A percentile compares a stretch with the other conserved stretches of the same genome.
Conservation (phyloP, 1,284 basidiomycete species). For the Ustilago trichophora region DNA sequence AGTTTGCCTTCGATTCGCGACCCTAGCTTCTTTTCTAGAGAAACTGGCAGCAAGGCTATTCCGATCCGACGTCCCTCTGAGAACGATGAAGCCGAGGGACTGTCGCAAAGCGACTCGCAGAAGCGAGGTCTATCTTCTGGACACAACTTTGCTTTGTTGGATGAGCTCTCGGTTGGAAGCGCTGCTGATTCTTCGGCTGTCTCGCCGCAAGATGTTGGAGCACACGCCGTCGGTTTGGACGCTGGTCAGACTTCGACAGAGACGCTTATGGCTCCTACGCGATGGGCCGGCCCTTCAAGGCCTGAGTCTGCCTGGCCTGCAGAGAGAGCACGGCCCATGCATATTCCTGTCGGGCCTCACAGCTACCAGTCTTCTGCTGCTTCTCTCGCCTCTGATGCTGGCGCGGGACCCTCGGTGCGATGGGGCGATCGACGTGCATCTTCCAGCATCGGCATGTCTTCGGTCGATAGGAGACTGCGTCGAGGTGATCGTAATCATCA, state of each 20-base stretch:
- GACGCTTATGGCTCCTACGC: constrained; percentile 5
- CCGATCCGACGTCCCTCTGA: constrained; percentile 48
- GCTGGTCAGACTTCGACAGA: constrained; percentile 10
- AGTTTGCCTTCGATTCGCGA: constrained; percentile 28
- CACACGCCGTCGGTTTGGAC: background rate
- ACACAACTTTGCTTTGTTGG: background rate
- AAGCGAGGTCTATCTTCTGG: background rate
- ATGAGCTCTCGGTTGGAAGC: background rate
- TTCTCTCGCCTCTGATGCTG: constrained; percentile 12
- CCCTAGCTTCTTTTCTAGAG: constrained; percentile 23
- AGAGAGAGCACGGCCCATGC: constrained; percentile 16
- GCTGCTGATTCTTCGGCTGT: background rate
- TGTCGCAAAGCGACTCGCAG: background rate
- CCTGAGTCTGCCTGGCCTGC: constrained; percentile 6
- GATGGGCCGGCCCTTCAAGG: background rate
- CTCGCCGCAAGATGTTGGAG: background rate
- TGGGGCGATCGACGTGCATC: constrained; percentile 3
- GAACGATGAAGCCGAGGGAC: background rate
- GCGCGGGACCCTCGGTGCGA: constrained; percentile 7
- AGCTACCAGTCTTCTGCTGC: constrained; percentile 20
- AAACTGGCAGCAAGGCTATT: constrained; percentile 46
- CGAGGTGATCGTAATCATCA: background rate
- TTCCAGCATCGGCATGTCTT: constrained; percentile 19
- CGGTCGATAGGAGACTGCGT: constrained; percentile 16
- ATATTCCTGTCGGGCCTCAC: constrained; percentile 17